These are phyloP conservation scores for Buxus sempervirens DNA, from an alignment of 164 flowering plant genomes.

Conservation along the genomic window DNA sequence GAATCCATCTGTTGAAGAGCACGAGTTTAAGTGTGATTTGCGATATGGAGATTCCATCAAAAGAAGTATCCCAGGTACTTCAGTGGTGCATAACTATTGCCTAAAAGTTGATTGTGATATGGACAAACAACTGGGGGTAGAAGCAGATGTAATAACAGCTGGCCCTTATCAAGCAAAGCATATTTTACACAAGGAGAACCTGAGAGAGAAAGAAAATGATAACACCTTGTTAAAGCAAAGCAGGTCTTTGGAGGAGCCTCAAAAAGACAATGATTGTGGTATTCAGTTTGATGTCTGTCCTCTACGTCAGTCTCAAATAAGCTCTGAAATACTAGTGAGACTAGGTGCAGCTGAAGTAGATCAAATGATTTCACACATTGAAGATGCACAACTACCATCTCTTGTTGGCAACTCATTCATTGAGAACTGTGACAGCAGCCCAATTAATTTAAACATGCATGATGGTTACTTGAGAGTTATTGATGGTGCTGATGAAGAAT, in stretches of 20 bases:
- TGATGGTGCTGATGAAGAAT: slow-evolving; percentile 10
- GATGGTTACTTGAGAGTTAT: neutral
- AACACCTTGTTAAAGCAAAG: neutral
- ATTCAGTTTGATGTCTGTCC: slow-evolving; percentile 2
- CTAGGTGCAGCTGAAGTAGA: slow-evolving; percentile 12
- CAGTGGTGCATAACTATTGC: neutral
- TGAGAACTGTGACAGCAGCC: neutral
- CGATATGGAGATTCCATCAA: neutral
- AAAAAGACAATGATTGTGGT: neutral
- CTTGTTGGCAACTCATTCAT: slow-evolving; percentile 1
- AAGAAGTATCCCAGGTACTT: neutral
- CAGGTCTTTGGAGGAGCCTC: neutral
- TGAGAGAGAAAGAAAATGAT: neutral
- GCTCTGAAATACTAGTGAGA: slow-evolving; percentile 2
- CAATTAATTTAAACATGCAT: neutral
- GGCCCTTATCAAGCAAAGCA: neutral
- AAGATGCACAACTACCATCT: slow-evolving; percentile 7
- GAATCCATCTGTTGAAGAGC: neutral
- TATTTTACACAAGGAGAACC: neutral
- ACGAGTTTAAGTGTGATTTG: neutral
- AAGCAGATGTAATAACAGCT: neutral
- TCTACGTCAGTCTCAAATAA: neutral
- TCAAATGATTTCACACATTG: neutral
- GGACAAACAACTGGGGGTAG: neutral
- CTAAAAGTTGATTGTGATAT: neutral